phyloP scores from a whole-genome alignment of 2,329 filamentous ascomycete genomes.

The Aspergillus sergii region DNA sequence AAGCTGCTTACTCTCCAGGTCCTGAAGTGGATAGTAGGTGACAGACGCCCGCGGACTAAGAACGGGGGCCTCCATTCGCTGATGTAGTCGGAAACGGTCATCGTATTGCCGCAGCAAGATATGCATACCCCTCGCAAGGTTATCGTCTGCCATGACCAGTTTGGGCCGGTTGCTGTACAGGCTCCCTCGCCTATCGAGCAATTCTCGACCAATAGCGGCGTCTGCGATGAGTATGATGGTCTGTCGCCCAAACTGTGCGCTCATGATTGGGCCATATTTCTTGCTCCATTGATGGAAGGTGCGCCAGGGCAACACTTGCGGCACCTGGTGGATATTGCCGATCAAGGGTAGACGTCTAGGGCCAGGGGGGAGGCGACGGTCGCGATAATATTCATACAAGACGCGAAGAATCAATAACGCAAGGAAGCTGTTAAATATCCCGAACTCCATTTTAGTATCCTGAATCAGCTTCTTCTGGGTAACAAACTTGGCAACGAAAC shows the following conservation, averaged over 20 bases:
- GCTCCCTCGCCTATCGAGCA: constrained; percentile 58
- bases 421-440: background rate
- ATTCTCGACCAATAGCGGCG: constrained; percentile 54
- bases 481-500: background rate
- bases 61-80: constrained; percentile 42
- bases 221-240: constrained; percentile 49
- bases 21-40: constrained; percentile 47
- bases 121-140: constrained; percentile 46
- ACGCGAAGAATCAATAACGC: constrained; percentile 10
- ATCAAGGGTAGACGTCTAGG: constrained; percentile 33
- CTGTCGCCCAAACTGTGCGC: constrained; percentile 32
- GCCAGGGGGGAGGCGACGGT: constrained; percentile 28
- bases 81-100: constrained; percentile 42
- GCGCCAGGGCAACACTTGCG: constrained; percentile 24
- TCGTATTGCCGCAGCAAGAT: constrained; percentile 48
- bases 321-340: constrained; percentile 37
- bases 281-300: constrained; percentile 36
- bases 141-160: constrained; percentile 53
- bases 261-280: constrained; percentile 39
- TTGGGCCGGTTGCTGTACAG: constrained; percentile 56
- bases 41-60: constrained; percentile 31
- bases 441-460: background rate
- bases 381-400: constrained; percentile 17
- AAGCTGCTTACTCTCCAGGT: constrained; percentile 51
- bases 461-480: background rate